Evolutionary conservation across 257 asterid species (phyloP), one percentile per base, ranked within the genome.

Genomic region (Echites panduratus): DNA sequence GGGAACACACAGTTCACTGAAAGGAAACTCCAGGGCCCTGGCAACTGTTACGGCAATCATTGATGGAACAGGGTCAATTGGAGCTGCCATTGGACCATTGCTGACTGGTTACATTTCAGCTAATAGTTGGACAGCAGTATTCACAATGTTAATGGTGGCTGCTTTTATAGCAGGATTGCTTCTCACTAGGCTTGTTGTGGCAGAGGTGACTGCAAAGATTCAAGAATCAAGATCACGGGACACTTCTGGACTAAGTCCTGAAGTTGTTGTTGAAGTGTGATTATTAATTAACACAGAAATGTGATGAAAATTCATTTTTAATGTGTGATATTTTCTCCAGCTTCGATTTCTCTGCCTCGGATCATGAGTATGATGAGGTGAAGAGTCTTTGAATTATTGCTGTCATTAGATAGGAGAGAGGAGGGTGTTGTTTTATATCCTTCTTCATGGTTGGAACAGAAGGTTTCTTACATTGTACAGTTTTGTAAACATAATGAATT

Each of bases 11-110:
- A 85, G 93, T 79, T 90, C 96, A n/a, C 66, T 95, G 82, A 95
- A 77, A 82, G 98, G 94, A 64, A 92, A 90, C 69, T 76, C 98
- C 2, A 70, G 94, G 67, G 99, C 98, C 8, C 73, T 95, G 12
- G 99, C 98, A 71, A 95, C 98, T 0, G 99, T 95, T 1, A 92
- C 98, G 0, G 98, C 98, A 7, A 95, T 92, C 72, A 95, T 95
- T 1, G 99, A 95, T 38, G 99, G 98, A 50, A 95, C 99, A 0
- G 99, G 99, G 35, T 95, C 99, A 2, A 88, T 95, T 6, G 99
- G 99, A 27, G 99, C 99, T 20, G 99, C 99, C 16, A 61, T 95
- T 5, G 99, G 99, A 54, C 99, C 98, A 1, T 66, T 95, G 81
- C 71, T 95, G 17, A 95, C 99, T 0, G 98, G 99, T 9, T 95